Percentiles rank a stretch among this genome's conserved stretches.
Conservation (phyloP, 176 grass and related monocot species). For the Tillandsia leiboldiana region DNA sequence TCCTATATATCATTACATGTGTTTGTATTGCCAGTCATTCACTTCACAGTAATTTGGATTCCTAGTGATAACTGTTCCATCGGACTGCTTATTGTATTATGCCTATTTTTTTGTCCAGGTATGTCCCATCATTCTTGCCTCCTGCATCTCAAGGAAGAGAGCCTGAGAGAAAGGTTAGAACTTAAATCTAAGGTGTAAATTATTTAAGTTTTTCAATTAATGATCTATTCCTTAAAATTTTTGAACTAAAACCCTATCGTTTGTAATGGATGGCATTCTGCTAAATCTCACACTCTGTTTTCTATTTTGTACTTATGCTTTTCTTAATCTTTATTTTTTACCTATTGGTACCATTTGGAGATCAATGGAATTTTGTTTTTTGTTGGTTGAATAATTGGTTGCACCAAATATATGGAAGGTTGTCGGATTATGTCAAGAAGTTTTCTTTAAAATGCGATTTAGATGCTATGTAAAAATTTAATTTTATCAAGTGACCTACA, state of each 20-base stretch:
- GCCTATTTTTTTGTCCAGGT: constrained; percentile 51
- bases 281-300: not conserved
- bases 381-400: not conserved
- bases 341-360: not conserved
- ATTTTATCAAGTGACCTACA: not conserved
- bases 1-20: no score
- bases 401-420: not conserved
- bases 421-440: not conserved
- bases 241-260: not conserved
- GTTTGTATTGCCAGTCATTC: no score
- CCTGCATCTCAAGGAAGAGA: constrained; percentile 71
- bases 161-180: constrained; percentile 73
- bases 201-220: not conserved
- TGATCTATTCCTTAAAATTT: constrained; percentile 13
- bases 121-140: constrained; percentile 96
- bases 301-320: not conserved
- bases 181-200: not conserved
- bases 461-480: no score
- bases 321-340: no score
- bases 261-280: not conserved
- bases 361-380: not conserved
- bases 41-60: not conserved
- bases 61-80: not conserved
- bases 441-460: not conserved
- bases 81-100: not conserved